phyloP scores from a whole-genome alignment of 345 rosid genomes.

The Durio zibethinus region DNA sequence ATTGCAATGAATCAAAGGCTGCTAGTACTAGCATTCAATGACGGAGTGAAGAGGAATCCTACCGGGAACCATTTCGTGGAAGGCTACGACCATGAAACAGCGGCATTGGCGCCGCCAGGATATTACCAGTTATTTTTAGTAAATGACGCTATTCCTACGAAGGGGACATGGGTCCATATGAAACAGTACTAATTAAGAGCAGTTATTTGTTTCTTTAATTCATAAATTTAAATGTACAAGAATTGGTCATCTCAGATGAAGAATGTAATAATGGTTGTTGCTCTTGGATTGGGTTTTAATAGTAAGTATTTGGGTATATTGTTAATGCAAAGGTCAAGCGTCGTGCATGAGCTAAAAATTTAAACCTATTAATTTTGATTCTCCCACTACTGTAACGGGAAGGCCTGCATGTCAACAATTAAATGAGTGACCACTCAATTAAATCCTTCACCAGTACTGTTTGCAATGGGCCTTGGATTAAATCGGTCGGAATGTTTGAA shows the following conservation, averaged over 20 bases:
- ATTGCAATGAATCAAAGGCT: constrained; percentile 60
- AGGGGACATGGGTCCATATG: constrained; percentile 37
- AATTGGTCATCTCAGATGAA: background rate
- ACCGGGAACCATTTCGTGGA: background rate
- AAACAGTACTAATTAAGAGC: background rate
- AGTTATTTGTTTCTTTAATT: background rate
- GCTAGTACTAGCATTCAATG: constrained; percentile 35
- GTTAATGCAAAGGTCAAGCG: no score
- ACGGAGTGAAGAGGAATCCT: background rate
- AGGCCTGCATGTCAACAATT: no score
- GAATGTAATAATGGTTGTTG: background rate
- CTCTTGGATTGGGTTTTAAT: background rate
- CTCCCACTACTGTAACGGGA: no score
- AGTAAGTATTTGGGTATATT: no score
- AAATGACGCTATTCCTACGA: constrained; percentile 40
- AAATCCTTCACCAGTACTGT: no score
- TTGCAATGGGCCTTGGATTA: no score
- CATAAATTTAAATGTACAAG: background rate
- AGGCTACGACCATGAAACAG: constrained; percentile 24
- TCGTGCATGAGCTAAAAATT: no score
- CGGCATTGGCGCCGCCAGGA: constrained; percentile 43
- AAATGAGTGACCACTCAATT: no score
- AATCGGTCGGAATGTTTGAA: background rate
- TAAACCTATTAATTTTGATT: no score
- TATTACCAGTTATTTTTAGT: constrained; percentile 41